phyloP scores from a whole-genome alignment of 2,329 filamentous ascomycete species.

The Hypoxylon sp. region DNA sequence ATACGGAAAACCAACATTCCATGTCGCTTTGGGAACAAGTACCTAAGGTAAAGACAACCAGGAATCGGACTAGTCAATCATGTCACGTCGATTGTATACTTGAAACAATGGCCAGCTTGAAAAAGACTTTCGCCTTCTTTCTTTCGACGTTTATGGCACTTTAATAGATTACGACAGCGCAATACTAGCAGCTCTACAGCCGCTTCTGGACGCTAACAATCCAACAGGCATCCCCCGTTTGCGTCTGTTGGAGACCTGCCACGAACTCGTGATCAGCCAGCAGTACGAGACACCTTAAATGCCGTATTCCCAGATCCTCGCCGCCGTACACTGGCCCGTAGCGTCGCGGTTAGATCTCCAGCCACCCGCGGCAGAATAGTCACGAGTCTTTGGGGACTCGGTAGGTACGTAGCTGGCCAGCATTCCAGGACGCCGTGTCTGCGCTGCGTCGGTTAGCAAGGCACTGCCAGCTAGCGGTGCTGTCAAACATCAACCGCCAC shows the following conservation, averaged over 20 bases:
- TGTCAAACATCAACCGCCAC: slow-evolving; percentile 69
- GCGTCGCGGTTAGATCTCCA: slow-evolving; percentile 57
- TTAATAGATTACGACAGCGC: slow-evolving; percentile 82
- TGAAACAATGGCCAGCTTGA: slow-evolving; percentile 22
- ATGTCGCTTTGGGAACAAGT: not conserved
- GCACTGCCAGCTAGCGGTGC: slow-evolving; percentile 68
- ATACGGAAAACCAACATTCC: not conserved
- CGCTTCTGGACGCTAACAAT: slow-evolving; percentile 57
- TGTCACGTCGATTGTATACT: not conserved
- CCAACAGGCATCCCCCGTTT: slow-evolving; percentile 48
- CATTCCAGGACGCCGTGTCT: slow-evolving; percentile 68
- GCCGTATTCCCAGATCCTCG: slow-evolving; percentile 70
- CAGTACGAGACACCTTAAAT: slow-evolving; percentile 66
- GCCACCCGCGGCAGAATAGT: slow-evolving; percentile 53
- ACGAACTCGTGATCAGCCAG: slow-evolving; percentile 59
- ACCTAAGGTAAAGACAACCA: not conserved
- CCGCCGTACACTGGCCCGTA: slow-evolving; percentile 59
- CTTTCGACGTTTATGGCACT: slow-evolving; percentile 83
- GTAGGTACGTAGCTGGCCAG: slow-evolving; percentile 65
- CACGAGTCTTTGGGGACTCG: slow-evolving; percentile 60
- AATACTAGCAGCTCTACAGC: slow-evolving; percentile 65
- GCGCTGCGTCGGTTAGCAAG: slow-evolving; percentile 62
- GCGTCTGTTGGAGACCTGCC: slow-evolving; percentile 39
- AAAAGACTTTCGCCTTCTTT: slow-evolving; percentile 56
- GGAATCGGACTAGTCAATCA: not conserved